Evolutionary conservation across 441 rosid species (phyloP).

Genomic region (Arabidopsis hybrid): DNA sequence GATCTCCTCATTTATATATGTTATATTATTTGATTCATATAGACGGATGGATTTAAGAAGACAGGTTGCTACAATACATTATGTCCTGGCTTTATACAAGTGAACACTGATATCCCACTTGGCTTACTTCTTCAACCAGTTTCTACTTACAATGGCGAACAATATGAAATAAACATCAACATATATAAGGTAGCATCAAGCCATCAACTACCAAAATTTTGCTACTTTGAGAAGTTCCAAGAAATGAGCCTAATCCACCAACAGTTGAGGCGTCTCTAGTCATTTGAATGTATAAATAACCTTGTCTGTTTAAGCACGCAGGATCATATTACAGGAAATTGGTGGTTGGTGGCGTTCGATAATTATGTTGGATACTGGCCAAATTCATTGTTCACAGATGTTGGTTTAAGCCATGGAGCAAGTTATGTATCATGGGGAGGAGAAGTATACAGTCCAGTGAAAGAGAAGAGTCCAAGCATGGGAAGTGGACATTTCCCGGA

Average conservation of each 20-base stretch:
- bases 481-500: conserved; percentile 40
- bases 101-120: conserved; percentile 12
- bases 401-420: conserved; percentile 25
- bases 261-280: not conserved
- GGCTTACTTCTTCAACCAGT: conserved; percentile 9
- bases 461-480: conserved; percentile 32
- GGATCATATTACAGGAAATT: conserved; percentile 2
- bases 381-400: not conserved
- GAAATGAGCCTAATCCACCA: not conserved
- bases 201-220: not conserved
- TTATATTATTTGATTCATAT: not conserved
- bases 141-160: conserved; percentile 19
- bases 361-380: conserved; percentile 21
- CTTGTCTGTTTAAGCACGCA: not conserved
- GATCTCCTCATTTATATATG: not conserved
- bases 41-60: conserved; percentile 26
- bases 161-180: conserved; percentile 6
- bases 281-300: not conserved
- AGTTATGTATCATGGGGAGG: conserved; percentile 31
- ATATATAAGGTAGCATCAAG: conserved; percentile 21
- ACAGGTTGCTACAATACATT: conserved; percentile 35
- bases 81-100: conserved; percentile 37
- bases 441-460: conserved; percentile 31
- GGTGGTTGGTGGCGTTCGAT: conserved; percentile 2
- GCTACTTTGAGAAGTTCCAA: not conserved